A percentile compares a stretch with the other conserved stretches of the same genome.
phyloP scores from a whole-genome alignment of 1,139 yeast species.

The Geotrichum aggregatum region DNA sequence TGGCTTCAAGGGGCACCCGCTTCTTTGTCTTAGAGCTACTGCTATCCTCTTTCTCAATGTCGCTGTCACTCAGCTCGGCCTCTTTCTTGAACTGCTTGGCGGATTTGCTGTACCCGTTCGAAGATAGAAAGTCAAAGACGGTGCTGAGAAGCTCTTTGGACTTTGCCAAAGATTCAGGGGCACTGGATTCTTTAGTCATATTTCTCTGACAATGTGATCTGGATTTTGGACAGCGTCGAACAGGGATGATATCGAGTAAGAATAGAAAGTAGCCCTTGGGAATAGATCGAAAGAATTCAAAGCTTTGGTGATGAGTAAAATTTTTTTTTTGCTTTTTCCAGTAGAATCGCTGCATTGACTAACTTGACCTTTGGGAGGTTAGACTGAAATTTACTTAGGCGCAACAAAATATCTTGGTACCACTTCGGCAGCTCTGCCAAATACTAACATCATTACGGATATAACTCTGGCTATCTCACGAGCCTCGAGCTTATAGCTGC shows the following conservation, averaged over 20 bases:
- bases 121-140: slow-evolving; percentile 23
- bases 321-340: neutral
- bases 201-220: too few species aligned
- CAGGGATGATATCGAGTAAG: neutral
- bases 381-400: slow-evolving; percentile 3
- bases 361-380: slow-evolving; percentile 2
- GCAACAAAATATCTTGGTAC: too few species aligned
- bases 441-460: too few species aligned
- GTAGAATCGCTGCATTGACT: neutral
- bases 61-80: slow-evolving; percentile 13
- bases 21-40: neutral
- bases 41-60: slow-evolving; percentile 12
- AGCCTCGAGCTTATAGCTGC: too few species aligned
- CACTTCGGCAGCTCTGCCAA: too few species aligned
- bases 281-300: too few species aligned
- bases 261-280: neutral
- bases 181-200: slow-evolving; percentile 2
- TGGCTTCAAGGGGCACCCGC: slow-evolving; percentile 18
- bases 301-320: too few species aligned
- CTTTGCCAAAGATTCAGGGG: slow-evolving; percentile 19
- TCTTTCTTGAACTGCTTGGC: slow-evolving; percentile 27
- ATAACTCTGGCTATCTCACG: too few species aligned
- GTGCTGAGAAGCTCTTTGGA: slow-evolving; percentile 21
- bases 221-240: too few species aligned
- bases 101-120: slow-evolving; percentile 25